Percentiles rank a stretch among this genome's conserved stretches.
Conservation (phyloP, 768 basidiomycete species). For the Cystofilobasidium ferigula region DNA sequence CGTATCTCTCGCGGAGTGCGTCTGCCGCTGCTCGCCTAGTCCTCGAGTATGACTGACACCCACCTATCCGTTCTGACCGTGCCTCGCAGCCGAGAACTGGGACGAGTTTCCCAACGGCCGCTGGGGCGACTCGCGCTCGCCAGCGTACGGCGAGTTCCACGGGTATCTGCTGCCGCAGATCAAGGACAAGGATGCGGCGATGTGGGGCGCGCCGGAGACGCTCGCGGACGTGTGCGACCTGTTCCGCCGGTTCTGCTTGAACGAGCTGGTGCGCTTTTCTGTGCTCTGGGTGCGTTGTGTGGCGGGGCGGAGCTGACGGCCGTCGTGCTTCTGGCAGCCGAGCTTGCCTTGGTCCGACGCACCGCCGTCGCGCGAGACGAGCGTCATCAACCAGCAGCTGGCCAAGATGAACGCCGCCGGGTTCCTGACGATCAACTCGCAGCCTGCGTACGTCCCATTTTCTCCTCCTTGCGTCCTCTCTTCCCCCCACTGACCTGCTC, state of each 20-base stretch:
- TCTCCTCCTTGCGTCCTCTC: neutral
- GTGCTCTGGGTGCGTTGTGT: too few species aligned
- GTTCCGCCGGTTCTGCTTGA: conserved; percentile 38
- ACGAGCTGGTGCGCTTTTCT: conserved; percentile 32
- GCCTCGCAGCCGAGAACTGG: conserved; percentile 66
- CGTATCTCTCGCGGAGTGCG: conserved; percentile 72
- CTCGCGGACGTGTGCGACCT: conserved; percentile 34
- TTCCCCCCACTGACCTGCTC: neutral
- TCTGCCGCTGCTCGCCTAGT: neutral
- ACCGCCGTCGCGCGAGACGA: conserved; percentile 38
- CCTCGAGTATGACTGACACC: neutral
- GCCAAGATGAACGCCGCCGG: conserved; percentile 73
- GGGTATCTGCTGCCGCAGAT: conserved; percentile 41
- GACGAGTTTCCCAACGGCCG: conserved; percentile 99
- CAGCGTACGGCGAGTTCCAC: conserved; percentile 95
- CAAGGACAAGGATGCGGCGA: conserved; percentile 32
- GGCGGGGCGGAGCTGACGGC: too few species aligned
- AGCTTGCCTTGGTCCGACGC: conserved; percentile 39
- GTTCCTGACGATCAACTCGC: conserved; percentile 93
- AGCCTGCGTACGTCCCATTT: conserved; percentile 51
- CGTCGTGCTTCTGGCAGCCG: conserved; percentile 1
- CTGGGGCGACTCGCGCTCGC: conserved; percentile 92
- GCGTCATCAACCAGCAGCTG: conserved; percentile 38
- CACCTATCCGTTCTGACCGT: neutral
- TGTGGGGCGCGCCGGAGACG: conserved; percentile 34